Evolutionary conservation across 352 stramenopile genomes (phyloP).

Genomic region (Pythium brassicae): DNA sequence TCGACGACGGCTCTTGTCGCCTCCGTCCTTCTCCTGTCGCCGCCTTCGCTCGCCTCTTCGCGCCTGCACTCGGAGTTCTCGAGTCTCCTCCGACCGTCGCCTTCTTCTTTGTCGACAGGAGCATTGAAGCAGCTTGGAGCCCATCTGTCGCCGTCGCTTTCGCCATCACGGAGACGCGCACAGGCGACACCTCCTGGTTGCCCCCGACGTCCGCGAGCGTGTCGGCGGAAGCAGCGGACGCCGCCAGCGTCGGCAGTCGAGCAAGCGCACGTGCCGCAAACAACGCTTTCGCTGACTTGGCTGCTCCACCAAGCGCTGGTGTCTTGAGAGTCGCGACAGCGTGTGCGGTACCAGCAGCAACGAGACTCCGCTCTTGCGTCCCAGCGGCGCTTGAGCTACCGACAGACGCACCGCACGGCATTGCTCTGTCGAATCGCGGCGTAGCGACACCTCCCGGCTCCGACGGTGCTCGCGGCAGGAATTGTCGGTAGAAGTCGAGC

Average conservation of each 20-base stretch:
- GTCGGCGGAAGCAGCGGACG: background rate
- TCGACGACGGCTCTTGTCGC: background rate
- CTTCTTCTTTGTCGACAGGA: background rate
- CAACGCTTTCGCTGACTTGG: background rate
- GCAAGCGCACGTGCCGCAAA: background rate
- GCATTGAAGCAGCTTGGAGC: constrained; percentile 1
- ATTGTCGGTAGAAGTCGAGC: constrained; percentile 49
- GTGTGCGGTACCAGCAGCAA: background rate
- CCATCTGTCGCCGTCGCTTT: constrained; percentile 8
- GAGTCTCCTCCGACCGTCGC: background rate
- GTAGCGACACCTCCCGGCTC: background rate
- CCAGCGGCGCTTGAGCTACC: background rate
- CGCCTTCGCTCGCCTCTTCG: background rate
- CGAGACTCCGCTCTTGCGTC: background rate
- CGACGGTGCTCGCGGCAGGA: constrained; percentile 25
- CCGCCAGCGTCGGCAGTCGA: constrained; percentile 6
- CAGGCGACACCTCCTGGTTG: constrained; percentile 28
- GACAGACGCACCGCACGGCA: too few species aligned
- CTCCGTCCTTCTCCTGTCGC: background rate
- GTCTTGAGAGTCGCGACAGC: background rate
- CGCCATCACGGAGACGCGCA: background rate
- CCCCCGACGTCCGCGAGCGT: constrained; percentile 1
- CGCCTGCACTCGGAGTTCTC: background rate
- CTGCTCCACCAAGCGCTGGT: background rate
- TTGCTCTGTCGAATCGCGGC: too few species aligned